Percentiles rank a stretch among this genome's conserved stretches.
Evolutionary conservation across 352 stramenopile species (phyloP).

Genomic region (Pythium scleroteichum): DNA sequence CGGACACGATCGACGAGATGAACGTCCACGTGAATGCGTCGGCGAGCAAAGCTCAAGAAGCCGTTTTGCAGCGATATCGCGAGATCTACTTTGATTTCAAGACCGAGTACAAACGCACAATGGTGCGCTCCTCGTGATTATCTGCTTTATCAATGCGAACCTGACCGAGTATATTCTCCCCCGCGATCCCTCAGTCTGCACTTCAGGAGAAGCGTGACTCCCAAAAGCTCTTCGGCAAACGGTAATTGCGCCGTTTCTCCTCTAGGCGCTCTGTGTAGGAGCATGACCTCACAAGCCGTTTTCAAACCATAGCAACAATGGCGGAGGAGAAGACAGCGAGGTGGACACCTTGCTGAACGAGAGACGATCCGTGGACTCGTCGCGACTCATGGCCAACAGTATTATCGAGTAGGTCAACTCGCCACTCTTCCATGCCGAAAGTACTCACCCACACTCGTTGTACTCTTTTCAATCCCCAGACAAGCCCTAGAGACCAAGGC

Average conservation of each 20-base stretch:
- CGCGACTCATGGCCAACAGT: constrained; percentile 74
- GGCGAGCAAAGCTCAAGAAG: constrained; percentile 79
- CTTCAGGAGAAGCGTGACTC: constrained; percentile 84
- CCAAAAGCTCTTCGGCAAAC: constrained; percentile 79
- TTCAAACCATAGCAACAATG: constrained; percentile 41
- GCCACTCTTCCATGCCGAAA: background rate
- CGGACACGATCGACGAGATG: constrained; percentile 87
- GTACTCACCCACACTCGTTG: constrained; percentile 30
- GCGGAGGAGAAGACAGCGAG: constrained; percentile 58
- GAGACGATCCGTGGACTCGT: constrained; percentile 76
- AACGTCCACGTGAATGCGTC: constrained; percentile 69
- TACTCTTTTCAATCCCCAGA: constrained; percentile 33
- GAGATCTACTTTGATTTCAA: constrained; percentile 96
- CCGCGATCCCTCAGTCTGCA: constrained; percentile 37
- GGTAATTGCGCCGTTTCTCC: constrained; percentile 37
- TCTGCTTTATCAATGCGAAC: too few species aligned
- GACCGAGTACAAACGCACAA: constrained; percentile 92
- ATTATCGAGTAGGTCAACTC: constrained; percentile 67
- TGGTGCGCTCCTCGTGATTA: constrained; percentile 36
- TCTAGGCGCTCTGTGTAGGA: too few species aligned
- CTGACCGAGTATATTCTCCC: too few species aligned
- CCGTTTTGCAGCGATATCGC: constrained; percentile 93
- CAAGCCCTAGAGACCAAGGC: constrained; percentile 86
- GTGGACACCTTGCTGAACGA: constrained; percentile 84
- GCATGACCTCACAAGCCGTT: too few species aligned